Base-by-base conservation (phyloP, 371 early-diverging fungal genomes). In the Syncephalastrum contaminatum region DNA sequence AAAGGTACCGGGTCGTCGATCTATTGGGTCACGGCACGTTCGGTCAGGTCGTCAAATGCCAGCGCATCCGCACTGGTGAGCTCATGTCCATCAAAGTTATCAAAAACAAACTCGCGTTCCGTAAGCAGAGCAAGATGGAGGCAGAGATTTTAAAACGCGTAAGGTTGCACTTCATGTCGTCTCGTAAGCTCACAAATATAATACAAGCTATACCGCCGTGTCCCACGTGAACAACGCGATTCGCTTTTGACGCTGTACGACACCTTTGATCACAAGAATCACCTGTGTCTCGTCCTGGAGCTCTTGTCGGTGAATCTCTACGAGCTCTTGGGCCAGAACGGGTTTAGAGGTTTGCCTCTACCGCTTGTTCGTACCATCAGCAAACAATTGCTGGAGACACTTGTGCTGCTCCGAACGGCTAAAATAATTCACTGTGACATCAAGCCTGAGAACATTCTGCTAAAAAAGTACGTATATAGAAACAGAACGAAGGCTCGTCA, bases 41-140 rank as follows among this genome's bases (percentile, higher is more conserved):
- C 84, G 98, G 99, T 0, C 97, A 98, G 73, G 99, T 99, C 0
- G 96, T 92, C 16, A 94, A 93, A 70, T 98, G 97, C 64, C 85
- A 87, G 45, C 88, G 92, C 51, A 51, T 91, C 45, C 83, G 84
- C 50, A 93, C 95, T 4, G 85, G 88, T 56, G 88, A 89, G 44
- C 66, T 88, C n/a, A 89, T 93, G 15, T 99, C 98, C 3, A 87
- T 99, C 53, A 99, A 99, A 69, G 91, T 99, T 15, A 93, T 99
- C 57, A 98, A 98, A 67, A 96, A 93, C 74, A 88, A 92, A 59
- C 84, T 86, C 1, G 91, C 92, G 1, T 99, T 93, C 73, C 90
- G 87, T 64, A 88, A 89, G 60, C 98, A 99, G 73, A 91, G 92
- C 49, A 74, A 93, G 70, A 87, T 95, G 76, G 99, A 99, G 72